Evolutionary conservation across 2,329 filamentous ascomycete genomes (phyloP), one percentile per base, ranked within the genome.

Genomic region (Aspergillus nomiae): DNA sequence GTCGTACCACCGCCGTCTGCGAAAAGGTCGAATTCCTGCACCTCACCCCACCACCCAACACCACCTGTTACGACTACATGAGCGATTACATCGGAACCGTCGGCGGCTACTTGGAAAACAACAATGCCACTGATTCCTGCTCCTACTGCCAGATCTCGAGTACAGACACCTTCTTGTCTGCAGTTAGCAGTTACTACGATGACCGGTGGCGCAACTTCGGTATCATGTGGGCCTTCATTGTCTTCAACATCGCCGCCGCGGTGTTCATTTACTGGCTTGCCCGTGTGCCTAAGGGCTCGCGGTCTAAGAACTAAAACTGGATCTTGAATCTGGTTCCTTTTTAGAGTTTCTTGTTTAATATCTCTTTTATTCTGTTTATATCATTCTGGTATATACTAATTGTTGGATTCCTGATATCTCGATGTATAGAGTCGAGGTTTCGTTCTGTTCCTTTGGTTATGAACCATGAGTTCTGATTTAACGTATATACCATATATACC

Each of bases 151-250:
- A 76, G 3, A 70, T 84, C 12, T 71, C 65, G 19, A 66, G 67
- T 11, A 82, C 85, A 0, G 81, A 87, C 66, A 77, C 80, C 41
- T 86, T 82, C 74, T 73, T 87, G 50, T 71, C 72, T 0, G 56
- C 65, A 1, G 74, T 80, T 6, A 74, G 70, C 21, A 82, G 83
- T 57, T 74, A 74, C 62, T 86, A 78, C 70, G 65, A 69, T 0
- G 76, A 86, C 32, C 77, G 74, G n/a, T 92, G 89, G 89, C 82
- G 89, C 61, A 90, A 92, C 71, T 91, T 87, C 62, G 90, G 89
- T 1, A 81, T 92, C 46, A 79, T 92, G 70, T 92, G 88, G 85
- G 87, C 81, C 0, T 92, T 85, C 68, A 84, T 92, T 45, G 63
- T 78, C 0, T 90, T 91, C 74, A 90, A 92, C 69, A 83, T 90